phyloP scores from a whole-genome alignment of 306 rosid species.

The Pyrus bretschneideri region DNA sequence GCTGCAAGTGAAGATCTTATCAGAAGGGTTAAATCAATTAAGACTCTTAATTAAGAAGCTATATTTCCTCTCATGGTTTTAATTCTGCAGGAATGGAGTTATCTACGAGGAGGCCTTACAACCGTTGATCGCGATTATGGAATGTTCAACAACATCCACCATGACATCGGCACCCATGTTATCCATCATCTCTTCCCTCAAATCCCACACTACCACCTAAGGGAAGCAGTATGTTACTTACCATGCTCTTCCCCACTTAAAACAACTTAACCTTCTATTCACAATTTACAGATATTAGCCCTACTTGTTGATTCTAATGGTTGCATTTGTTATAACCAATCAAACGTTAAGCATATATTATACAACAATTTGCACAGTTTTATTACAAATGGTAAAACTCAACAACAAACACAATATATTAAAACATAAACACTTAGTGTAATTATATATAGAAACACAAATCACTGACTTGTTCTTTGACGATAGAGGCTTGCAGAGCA shows the following conservation, averaged over 20 bases:
- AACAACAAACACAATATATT: too few species aligned
- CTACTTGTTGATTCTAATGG: neutral
- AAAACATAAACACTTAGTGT: too few species aligned
- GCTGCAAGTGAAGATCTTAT: neutral
- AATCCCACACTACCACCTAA: conserved; percentile 87
- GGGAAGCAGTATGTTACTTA: conserved; percentile 61
- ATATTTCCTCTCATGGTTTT: neutral
- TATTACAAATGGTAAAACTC: too few species aligned
- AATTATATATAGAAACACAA: too few species aligned
- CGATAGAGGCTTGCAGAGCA: too few species aligned
- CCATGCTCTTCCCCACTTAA: neutral
- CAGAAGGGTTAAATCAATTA: neutral
- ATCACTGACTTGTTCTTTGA: too few species aligned
- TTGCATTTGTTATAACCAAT: too few species aligned
- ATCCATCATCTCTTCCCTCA: conserved; percentile 97
- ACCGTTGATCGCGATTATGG: conserved; percentile 95
- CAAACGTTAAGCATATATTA: too few species aligned
- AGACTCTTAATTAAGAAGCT: neutral
- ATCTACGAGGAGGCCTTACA: conserved; percentile 84
- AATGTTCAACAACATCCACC: conserved; percentile 75
- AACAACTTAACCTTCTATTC: neutral
- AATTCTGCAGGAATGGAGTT: conserved; percentile 71
- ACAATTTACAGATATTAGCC: neutral
- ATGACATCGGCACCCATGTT: conserved; percentile 98
- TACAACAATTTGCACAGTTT: too few species aligned